A percentile compares a stretch with the other conserved stretches of the same genome.
Evolutionary conservation across 106 monocot genomes (phyloP).

Genomic region (Dendrobium officinale): DNA sequence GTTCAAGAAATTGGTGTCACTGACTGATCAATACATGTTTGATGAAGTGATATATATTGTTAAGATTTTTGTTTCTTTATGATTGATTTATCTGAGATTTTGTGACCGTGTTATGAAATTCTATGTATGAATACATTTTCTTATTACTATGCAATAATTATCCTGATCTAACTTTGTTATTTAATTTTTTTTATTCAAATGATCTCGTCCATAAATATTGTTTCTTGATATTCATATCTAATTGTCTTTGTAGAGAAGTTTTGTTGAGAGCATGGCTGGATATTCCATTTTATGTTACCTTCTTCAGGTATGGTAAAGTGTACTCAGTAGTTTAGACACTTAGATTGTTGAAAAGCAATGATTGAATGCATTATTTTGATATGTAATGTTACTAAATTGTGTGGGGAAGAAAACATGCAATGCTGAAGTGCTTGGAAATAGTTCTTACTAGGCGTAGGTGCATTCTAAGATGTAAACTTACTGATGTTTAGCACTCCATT

Average conservation of each 20-base stretch:
- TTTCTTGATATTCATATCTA: slow-evolving; percentile 7
- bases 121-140: background rate
- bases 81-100: background rate
- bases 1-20: no score
- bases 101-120: background rate
- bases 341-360: background rate
- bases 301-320: slow-evolving; percentile 56
- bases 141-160: background rate
- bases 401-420: background rate
- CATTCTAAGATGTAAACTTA: background rate
- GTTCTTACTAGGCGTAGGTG: background rate
- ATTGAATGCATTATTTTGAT: background rate
- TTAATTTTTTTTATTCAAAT: background rate
- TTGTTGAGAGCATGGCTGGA: slow-evolving; percentile 99
- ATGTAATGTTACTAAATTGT: background rate
- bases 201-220: background rate
- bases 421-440: background rate
- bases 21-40: no score
- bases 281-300: slow-evolving; percentile 98
- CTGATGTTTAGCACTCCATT: background rate
- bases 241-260: slow-evolving; percentile 70
- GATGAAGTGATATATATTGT: no score
- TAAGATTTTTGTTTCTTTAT: background rate
- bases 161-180: background rate
- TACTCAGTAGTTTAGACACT: background rate